These are phyloP conservation scores for Fusarium beomiforme DNA, from an alignment of 2,329 filamentous ascomycete species.

Conservation along the genomic window DNA sequence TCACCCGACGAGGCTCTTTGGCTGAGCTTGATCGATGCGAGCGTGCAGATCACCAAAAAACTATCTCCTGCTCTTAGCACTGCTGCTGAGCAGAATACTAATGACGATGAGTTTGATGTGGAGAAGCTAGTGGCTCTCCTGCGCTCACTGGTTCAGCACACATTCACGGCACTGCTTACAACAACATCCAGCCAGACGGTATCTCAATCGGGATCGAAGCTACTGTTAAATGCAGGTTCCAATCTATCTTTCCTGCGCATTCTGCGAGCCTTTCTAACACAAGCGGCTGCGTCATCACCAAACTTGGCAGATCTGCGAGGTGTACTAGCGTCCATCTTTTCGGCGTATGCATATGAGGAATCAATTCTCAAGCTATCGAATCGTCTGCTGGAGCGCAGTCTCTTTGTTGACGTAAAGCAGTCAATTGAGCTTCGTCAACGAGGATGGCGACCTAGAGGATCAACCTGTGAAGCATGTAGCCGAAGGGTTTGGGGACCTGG, in stretches of 20 bases:
- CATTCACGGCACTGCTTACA: conserved; percentile 86
- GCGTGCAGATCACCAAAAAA: conserved; percentile 71
- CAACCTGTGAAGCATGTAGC: conserved; percentile 88
- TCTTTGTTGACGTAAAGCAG: conserved; percentile 84
- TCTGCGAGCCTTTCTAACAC: conserved; percentile 85
- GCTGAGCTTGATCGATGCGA: conserved; percentile 69
- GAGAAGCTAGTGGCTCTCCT: conserved; percentile 73
- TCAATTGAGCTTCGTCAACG: conserved; percentile 79
- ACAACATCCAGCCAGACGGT: conserved; percentile 69
- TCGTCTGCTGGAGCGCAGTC: conserved; percentile 84
- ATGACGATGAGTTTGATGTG: conserved; percentile 57
- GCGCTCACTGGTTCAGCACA: conserved; percentile 85
- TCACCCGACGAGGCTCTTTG: conserved; percentile 66
- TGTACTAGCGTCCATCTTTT: conserved; percentile 89
- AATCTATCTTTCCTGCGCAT: conserved; percentile 88
- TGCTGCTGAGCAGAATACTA: conserved; percentile 41
- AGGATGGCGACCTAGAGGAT: conserved; percentile 89
- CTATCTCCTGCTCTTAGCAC: conserved; percentile 65
- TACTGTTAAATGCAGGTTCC: conserved; percentile 53
- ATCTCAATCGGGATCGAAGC: conserved; percentile 47
- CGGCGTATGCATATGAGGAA: conserved; percentile 95
- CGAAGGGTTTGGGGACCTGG: conserved; percentile 89
- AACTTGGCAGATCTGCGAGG: conserved; percentile 86
- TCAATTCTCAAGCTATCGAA: conserved; percentile 88
- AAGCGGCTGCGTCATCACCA: conserved; percentile 83